Conservation (phyloP, 176 grass and related monocot species). For the Pontederia paniculata region DNA sequence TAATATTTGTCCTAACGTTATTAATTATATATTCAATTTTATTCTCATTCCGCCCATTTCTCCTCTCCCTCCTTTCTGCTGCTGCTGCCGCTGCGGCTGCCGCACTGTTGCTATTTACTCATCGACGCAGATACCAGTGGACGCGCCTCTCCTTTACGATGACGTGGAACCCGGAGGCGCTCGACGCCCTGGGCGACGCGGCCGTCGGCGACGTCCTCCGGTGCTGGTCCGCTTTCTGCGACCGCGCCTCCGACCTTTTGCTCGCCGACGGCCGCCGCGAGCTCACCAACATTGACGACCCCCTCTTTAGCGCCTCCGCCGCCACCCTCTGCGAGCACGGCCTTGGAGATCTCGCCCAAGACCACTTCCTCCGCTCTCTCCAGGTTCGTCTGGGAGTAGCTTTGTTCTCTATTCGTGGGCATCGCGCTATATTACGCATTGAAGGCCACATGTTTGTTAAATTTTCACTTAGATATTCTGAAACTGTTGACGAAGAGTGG, state of each 20-base stretch:
- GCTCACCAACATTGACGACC: slow-evolving; percentile 27
- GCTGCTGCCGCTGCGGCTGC: too few relatives aligned
- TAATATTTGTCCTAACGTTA: too few relatives aligned
- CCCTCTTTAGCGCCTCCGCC: slow-evolving; percentile 26
- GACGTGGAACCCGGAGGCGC: slow-evolving; percentile 14
- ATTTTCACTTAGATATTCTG: neutral
- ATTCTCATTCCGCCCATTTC: too few relatives aligned
- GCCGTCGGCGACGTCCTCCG: slow-evolving; percentile 37
- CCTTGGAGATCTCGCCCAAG: slow-evolving; percentile 47
- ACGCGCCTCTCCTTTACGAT: neutral
- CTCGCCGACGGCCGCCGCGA: slow-evolving; percentile 17
- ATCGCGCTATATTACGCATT: neutral
- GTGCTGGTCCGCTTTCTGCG: slow-evolving; percentile 52
- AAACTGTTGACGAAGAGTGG: too few relatives aligned
- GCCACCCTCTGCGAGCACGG: slow-evolving; percentile 42
- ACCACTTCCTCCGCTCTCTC: slow-evolving; percentile 62
- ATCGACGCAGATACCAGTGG: too few relatives aligned
- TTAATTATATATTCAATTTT: too few relatives aligned
- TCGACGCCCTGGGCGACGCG: slow-evolving; percentile 25
- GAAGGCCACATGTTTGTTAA: neutral
- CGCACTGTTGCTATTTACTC: too few relatives aligned
- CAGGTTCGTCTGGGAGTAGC: slow-evolving; percentile 30
- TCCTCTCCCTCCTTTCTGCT: too few relatives aligned
- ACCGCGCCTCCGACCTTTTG: slow-evolving; percentile 36
- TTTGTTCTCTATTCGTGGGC: neutral